Base-by-base conservation (phyloP, 208 protist genomes). In the Trypanosoma theileri region DNA sequence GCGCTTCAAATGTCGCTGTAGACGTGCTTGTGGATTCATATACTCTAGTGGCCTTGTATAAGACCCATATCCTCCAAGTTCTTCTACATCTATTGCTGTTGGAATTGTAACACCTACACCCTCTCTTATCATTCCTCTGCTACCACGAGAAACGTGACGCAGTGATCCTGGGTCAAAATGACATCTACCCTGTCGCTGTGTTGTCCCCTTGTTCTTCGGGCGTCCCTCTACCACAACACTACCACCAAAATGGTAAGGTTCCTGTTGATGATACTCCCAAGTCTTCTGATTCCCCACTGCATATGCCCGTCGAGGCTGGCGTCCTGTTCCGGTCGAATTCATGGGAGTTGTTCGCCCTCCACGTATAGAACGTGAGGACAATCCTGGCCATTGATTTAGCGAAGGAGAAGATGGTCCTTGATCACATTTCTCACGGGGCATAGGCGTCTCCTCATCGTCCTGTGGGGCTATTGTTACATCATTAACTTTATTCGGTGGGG, bases 1-100 rank as follows among this genome's bases (percentile, higher is more conserved):
- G 7, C 73, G 71, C 31, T 77, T 76, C 35, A 89, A 72, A 67
- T 92, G 84, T 4, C 82, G 80, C 62, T 89, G 73, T 42, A 92
- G 74, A 4, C 86, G 77, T 24, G 66, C 66, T 10, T 82, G 69
- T 31, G 82, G 86, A 12, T 71, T 73, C 19, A 89, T 62, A 68
- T 82, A 75, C 55, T 64, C 40, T 54, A 75, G 61, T 56, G 60
- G 50, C 45, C 12, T 57, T 10, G 13, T 50, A 51, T 28, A 22
- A 42, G 13, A 50, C 8, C 12, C 52, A 63, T 45, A 14, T 16
- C 14, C 24, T 21, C 42, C 42, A 13, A 54, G 7, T 26, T 35
- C 19, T 11, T 22, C 31, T 45, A 12, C 31, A 41, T 24, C 53
- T 13, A 13, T 16, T 12, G 59, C 42, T 50, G 59, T 59, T 22